Base-by-base conservation (phyloP, 805 yeast genomes). In the Jamesozyma spencerorum region DNA sequence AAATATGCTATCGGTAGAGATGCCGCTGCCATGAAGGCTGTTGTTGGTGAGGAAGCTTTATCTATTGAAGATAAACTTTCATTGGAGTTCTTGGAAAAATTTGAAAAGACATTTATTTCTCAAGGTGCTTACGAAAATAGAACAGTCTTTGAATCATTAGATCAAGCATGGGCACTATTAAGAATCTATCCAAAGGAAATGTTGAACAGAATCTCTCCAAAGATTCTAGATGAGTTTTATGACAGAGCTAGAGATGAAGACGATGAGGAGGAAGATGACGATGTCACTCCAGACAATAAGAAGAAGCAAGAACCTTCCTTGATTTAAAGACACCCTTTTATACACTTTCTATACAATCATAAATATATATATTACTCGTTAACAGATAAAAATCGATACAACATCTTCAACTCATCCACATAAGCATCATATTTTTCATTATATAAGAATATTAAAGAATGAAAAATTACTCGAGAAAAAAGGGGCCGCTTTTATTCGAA, bases 11-110 rank as follows among this genome's bases (percentile, higher is more conserved):
- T 92, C 71, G 99, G 99, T 74, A 85, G 88, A 70, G 99, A 92
- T 69, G 99, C 99, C 20, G 98, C 98, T 38, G 97, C 98, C 54
- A 92, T 92, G 99, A 92, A 92, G 71, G 95, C 98, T 12, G 99
- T 92, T 52, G 99, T 92, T 55, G 99, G 99, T 78, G 99, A 92
- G 69, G 99, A 92, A 69, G 98, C 99, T 28, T 74, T 92, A 59
- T 87, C 97, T 27, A 85, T 85, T 49, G 99, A 92, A 67, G 99
- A 92, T 69, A 94, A 94, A 70, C 75, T 92, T 50, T 92, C 98
- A 2, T 75, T 92, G 61, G 99, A 92, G 71, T 92, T 92, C 64
- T 79, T 92, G 70, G 98, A 94, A 64, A 92, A 92, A 71, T 92
- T 92, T 56, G 99, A 92, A 69, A 86, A 85, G 74, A 83, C 90